Evolutionary conservation across 192 early-diverging fungal species (phyloP).

Genomic region (Phlyctochytrium arcticum): DNA sequence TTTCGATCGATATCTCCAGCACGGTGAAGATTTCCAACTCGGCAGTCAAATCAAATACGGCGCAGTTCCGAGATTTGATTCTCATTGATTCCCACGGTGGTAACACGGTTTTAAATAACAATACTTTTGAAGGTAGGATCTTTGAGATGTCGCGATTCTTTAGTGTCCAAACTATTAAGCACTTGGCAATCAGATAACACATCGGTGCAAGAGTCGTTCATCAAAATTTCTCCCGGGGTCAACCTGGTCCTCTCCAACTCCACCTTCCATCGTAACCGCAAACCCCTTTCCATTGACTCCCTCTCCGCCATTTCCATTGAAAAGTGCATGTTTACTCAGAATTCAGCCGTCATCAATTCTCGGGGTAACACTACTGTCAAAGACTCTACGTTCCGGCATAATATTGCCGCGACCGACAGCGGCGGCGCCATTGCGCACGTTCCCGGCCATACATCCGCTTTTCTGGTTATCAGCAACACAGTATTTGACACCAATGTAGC

Average conservation of each 20-base stretch:
- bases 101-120: too few relatives aligned
- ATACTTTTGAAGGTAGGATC: too few relatives aligned
- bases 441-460: background rate
- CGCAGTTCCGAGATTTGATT: too few relatives aligned
- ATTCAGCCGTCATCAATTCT: background rate
- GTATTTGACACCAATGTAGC: constrained; percentile 6
- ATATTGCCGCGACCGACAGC: background rate
- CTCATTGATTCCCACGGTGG: too few relatives aligned
- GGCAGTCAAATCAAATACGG: too few relatives aligned
- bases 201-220: too few relatives aligned
- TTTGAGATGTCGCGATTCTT: too few relatives aligned
- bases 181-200: too few relatives aligned
- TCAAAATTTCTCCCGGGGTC: background rate
- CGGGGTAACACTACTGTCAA: background rate
- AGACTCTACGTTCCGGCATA: constrained; percentile 8
- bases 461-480: background rate
- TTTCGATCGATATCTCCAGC: too few relatives aligned
- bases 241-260: background rate
- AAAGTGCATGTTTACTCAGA: background rate
- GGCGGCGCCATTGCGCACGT: constrained; percentile 7
- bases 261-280: background rate
- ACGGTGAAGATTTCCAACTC: too few relatives aligned
- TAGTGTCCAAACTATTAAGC: too few relatives aligned
- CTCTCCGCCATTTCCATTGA: background rate
- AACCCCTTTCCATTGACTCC: background rate